Evolutionary conservation across 2,329 filamentous ascomycete genomes (phyloP).

Genomic region (Akanthomyces uredinophilus): DNA sequence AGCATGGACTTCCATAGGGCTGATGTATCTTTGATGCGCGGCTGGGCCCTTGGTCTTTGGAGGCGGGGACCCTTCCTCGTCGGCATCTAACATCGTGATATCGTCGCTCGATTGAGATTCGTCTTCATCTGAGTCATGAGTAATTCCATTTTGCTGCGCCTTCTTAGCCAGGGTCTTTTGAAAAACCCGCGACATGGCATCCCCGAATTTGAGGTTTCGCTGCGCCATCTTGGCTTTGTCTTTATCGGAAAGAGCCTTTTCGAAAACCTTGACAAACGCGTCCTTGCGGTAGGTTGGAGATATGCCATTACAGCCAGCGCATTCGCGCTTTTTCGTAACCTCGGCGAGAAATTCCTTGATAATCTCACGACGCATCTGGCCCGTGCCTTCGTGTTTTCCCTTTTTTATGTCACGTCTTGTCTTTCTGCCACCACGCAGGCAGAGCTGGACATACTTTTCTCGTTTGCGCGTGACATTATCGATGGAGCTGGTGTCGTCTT

Average conservation of each 20-base stretch:
- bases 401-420: slow-evolving; percentile 46
- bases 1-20: slow-evolving; percentile 75
- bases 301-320: slow-evolving; percentile 61
- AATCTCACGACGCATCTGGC: slow-evolving; percentile 67
- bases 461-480: slow-evolving; percentile 49
- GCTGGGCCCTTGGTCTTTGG: slow-evolving; percentile 14
- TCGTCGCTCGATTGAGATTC: slow-evolving; percentile 29
- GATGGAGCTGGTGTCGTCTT: slow-evolving; percentile 56
- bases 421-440: slow-evolving; percentile 57
- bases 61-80: slow-evolving; percentile 28
- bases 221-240: slow-evolving; percentile 73
- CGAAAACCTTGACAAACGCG: slow-evolving; percentile 87
- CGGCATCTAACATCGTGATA: slow-evolving; percentile 29
- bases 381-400: slow-evolving; percentile 78
- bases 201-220: slow-evolving; percentile 58
- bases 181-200: slow-evolving; percentile 55
- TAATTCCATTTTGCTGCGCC: slow-evolving; percentile 17
- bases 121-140: slow-evolving; percentile 28
- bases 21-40: slow-evolving; percentile 68
- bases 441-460: slow-evolving; percentile 65
- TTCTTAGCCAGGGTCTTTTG: slow-evolving; percentile 31
- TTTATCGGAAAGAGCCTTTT: slow-evolving; percentile 70
- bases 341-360: slow-evolving; percentile 77
- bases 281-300: slow-evolving; percentile 86
- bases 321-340: slow-evolving; percentile 65